Evolutionary conservation across 108 stramenopile species (phyloP), one percentile per base, ranked within the genome.

Genomic region (Conticribra weissflogii): DNA sequence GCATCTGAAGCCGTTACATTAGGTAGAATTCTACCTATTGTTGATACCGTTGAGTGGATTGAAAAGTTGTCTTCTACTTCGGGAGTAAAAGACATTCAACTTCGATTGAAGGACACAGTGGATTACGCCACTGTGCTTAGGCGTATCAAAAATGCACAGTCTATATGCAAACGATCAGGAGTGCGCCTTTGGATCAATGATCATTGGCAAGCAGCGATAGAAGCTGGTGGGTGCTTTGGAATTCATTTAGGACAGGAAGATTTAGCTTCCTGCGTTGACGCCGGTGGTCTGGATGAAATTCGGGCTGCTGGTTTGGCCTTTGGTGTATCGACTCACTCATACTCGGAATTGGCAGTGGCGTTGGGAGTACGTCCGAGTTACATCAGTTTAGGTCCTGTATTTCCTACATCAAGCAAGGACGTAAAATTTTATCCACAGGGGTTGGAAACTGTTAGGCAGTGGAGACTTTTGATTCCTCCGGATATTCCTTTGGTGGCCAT

Each of bases 221-320:
- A 86, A 61, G 79, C 89, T 18, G 79, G 77, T 45, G 66, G 54
- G 7, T 89, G 91, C 32, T 97, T 92, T 64, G 97, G 97, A 18
- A 89, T 94, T 54, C 97, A 97, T 65, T 67, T 97, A 2, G 97
- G 97, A 14, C 96, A 97, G 68, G 96, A 97, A 78, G 96, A 97
- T 85, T 71, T 97, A 60, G 78, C 84, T 28, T 66, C 71, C 1
- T 90, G 89, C 49, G 74, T 75, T 24, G 66, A 82, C 8, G 70
- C 57, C 0, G 84, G 87, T 41, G 93, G 88, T 45, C 53, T 91
- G 21, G 74, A 85, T 3, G 27, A 61, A 47, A 68, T 91, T 8
- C 71, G 66, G 7, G 28, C 81, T n/a, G 49, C 76, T 18, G 59
- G 66, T 8, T 52, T 96, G 19, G 90, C 93, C 5, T 81, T 97